These are phyloP conservation scores for Articulospora tetracladia DNA, from an alignment of 495 filamentous ascomycete species.

Conservation along the genomic window DNA sequence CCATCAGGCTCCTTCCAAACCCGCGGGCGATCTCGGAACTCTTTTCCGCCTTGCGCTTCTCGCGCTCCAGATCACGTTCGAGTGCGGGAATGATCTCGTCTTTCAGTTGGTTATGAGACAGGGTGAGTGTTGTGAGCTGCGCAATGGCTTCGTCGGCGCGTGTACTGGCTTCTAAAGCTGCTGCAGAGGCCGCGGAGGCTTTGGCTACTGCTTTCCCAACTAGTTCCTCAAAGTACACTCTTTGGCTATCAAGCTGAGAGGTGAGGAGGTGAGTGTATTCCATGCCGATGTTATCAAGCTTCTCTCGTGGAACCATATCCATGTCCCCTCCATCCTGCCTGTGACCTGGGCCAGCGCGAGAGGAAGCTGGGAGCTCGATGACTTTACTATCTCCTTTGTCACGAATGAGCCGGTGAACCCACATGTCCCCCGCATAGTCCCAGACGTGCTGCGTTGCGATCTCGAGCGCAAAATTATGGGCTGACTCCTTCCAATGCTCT, in stretches of 20 bases:
- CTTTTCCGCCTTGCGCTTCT: constrained; percentile 62
- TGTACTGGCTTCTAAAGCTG: constrained; percentile 58
- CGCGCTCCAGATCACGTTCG: constrained; percentile 49
- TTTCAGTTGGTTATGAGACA: constrained; percentile 50
- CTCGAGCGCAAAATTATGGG: constrained; percentile 89
- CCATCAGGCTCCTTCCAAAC: constrained; percentile 72
- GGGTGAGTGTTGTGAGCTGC: constrained; percentile 49
- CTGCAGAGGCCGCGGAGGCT: constrained; percentile 65
- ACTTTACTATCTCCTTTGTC: constrained; percentile 88
- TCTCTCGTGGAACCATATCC: constrained; percentile 82
- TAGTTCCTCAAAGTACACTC: constrained; percentile 91
- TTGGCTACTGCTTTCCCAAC: constrained; percentile 90
- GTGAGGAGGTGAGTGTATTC: constrained; percentile 95
- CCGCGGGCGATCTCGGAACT: constrained; percentile 70
- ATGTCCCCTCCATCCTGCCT: constrained; percentile 32
- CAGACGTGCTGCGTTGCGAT: constrained; percentile 90
- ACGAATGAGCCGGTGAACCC: constrained; percentile 92
- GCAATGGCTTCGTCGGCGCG: constrained; percentile 47
- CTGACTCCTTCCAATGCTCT: constrained; percentile 84
- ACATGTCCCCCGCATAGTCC: constrained; percentile 94
- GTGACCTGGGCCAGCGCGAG: constrained; percentile 9
- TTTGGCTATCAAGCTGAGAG: constrained; percentile 85
- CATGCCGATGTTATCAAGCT: constrained; percentile 85
- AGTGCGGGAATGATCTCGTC: constrained; percentile 54
- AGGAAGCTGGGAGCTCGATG: constrained; percentile 65